Conservation (phyloP, 2,329 filamentous ascomycete species). For the Fusarium anguioides region DNA sequence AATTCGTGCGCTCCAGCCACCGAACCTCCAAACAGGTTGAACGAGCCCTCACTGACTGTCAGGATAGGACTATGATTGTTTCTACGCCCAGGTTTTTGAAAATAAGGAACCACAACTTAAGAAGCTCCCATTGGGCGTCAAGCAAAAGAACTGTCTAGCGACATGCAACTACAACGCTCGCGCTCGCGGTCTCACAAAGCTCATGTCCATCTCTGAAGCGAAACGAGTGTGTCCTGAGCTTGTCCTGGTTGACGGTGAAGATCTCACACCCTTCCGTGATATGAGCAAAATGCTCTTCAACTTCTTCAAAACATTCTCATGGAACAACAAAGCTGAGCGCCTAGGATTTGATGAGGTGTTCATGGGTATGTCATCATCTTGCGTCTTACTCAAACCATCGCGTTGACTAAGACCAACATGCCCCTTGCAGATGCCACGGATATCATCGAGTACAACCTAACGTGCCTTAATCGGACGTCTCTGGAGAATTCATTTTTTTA, state of each 20-base stretch:
- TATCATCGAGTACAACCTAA: constrained; percentile 83
- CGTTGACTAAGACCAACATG: constrained; percentile 6
- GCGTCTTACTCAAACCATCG: background rate
- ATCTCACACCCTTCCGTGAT: constrained; percentile 85
- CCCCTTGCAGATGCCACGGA: constrained; percentile 80
- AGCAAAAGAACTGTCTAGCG: constrained; percentile 92
- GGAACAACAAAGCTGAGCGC: constrained; percentile 81
- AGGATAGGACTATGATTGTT: constrained; percentile 82
- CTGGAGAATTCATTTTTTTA: constrained; percentile 81
- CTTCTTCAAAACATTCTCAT: constrained; percentile 78
- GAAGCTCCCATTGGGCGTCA: constrained; percentile 80
- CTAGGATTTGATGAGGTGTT: constrained; percentile 91
- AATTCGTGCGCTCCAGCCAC: constrained; percentile 73
- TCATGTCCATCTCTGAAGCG: constrained; percentile 87
- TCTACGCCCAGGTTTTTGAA: constrained; percentile 93
- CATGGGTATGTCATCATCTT: constrained; percentile 52
- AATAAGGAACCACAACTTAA: constrained; percentile 80
- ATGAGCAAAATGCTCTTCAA: constrained; percentile 83
- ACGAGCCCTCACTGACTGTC: constrained; percentile 17
- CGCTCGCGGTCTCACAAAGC: constrained; percentile 77
- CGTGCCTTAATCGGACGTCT: constrained; percentile 74
- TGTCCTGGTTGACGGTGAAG: constrained; percentile 87
- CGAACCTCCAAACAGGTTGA: background rate
- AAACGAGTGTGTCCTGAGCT: constrained; percentile 83
- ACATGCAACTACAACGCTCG: constrained; percentile 96